Evolutionary conservation across 805 yeast genomes (phyloP).

Genomic region (Teunomyces panamensis): DNA sequence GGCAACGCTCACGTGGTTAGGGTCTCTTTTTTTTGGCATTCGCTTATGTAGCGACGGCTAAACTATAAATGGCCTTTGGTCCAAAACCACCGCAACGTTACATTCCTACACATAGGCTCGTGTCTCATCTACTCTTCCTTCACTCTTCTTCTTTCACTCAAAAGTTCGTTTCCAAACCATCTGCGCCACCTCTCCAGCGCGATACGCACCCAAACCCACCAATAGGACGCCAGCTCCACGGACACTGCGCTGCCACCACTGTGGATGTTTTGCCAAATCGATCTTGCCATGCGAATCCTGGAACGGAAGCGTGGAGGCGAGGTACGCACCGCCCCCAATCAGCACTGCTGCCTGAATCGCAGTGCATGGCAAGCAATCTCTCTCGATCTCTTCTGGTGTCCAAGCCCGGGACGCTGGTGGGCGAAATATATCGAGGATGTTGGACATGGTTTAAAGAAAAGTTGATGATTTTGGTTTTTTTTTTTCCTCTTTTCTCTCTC

Average conservation of each 20-base stretch:
- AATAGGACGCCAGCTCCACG: constrained; percentile 54
- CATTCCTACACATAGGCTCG: neutral
- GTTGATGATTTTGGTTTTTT: neutral
- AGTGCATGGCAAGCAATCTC: constrained; percentile 68
- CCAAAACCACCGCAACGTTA: neutral
- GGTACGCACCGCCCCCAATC: constrained; percentile 60
- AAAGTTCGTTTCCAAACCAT: constrained; percentile 12
- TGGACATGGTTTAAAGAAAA: constrained; percentile 29
- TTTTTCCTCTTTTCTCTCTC: neutral
- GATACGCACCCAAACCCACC: constrained; percentile 53
- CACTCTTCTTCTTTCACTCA: neutral
- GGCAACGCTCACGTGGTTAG: neutral
- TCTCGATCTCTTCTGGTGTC: constrained; percentile 37
- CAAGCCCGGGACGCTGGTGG: constrained; percentile 46
- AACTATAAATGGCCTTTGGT: neutral
- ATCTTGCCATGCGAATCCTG: constrained; percentile 40
- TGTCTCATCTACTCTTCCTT: no score
- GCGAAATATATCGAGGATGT: constrained; percentile 51
- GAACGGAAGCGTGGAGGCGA: constrained; percentile 56
- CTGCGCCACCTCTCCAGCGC: constrained; percentile 55
- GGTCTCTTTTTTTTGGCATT: neutral
- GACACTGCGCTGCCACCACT: constrained; percentile 61
- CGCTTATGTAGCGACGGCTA: neutral
- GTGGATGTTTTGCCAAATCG: constrained; percentile 39
- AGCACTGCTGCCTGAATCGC: constrained; percentile 59